Evolutionary conservation across 192 early-diverging fungal species (phyloP), one percentile per base, ranked within the genome.

Genomic region (Backusella macrospora): DNA sequence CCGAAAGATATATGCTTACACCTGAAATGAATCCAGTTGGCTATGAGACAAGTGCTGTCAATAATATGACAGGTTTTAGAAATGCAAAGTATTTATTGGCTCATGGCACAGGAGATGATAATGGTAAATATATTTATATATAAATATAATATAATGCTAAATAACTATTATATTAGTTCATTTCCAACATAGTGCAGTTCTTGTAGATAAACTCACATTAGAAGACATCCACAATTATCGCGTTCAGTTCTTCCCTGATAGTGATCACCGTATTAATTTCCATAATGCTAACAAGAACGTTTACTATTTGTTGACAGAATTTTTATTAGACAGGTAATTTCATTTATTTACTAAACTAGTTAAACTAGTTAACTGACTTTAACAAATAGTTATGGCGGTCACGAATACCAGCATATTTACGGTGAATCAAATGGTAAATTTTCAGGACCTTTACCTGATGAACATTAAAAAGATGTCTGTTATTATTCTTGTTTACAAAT

Each of bases 1-100:
- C 98, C 5, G 98, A 99, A 81, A 86, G 98, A 64, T 99, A 96
- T 81, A 97, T 99, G 96, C 92, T 93, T 78, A 95, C 95, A 26
- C 96, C 95, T 16, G 55, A 83, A 52, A 43, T 82, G 52, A 99
- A 99, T 79, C 72, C 77, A 1, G 80, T 81, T 1, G 98, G 96
- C 12, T 99, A 99, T 82, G 83, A 83, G 47, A 71, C 80, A 23
- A 95, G 91, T 70, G 86, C 94, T 10, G 88, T 99, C 0, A 78
- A 69, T 42, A 91, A 94, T 47, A 92, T 93, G 89, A 88, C 86
- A 2, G 96, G 93, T 0, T 99, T 99, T 81, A 82, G 84, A 44
- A 82, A 93, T 59, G 84, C 91, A 0, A 82, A 92, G 29, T 98
- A 92, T 78, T 84, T 99, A 26, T 76, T 99, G 21, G 86, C 95